These are phyloP conservation scores for Cicer bijugum DNA, from an alignment of 306 rosid genomes.

Conservation along the genomic window DNA sequence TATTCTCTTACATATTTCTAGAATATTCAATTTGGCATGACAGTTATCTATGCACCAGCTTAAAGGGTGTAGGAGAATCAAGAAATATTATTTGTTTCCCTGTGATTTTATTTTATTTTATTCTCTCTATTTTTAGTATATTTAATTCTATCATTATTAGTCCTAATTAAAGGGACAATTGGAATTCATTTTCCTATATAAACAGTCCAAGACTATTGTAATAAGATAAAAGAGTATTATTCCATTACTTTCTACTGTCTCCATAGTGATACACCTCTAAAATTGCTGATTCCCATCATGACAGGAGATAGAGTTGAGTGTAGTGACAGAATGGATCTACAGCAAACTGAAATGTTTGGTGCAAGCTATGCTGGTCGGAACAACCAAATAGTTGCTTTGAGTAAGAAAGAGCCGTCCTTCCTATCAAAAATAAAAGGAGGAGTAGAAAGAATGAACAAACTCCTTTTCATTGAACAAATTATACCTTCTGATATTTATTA, in stretches of 20 bases:
- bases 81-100: too few species aligned
- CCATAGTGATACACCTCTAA: conserved; percentile 23
- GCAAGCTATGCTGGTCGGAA: conserved; percentile 43
- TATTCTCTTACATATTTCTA: too few species aligned
- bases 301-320: conserved; percentile 47
- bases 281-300: conserved; percentile 41
- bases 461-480: conserved; percentile 34
- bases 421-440: conserved; percentile 29
- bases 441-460: conserved; percentile 35
- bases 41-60: too few species aligned
- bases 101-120: too few species aligned
- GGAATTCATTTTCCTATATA: too few species aligned
- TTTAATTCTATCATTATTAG: too few species aligned
- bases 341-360: conserved; percentile 41
- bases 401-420: conserved; percentile 39
- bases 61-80: too few species aligned
- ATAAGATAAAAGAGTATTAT: too few species aligned
- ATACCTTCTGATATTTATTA: conserved; percentile 7
- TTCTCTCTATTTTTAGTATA: too few species aligned
- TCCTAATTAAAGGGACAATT: too few species aligned
- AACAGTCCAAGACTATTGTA: too few species aligned
- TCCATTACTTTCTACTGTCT: background rate
- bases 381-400: conserved; percentile 38
- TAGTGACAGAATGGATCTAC: conserved; percentile 31
- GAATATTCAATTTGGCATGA: too few species aligned